These are phyloP conservation scores for Selenicereus undatus DNA, from an alignment of 148 eudicot genomes.

Conservation along the genomic window DNA sequence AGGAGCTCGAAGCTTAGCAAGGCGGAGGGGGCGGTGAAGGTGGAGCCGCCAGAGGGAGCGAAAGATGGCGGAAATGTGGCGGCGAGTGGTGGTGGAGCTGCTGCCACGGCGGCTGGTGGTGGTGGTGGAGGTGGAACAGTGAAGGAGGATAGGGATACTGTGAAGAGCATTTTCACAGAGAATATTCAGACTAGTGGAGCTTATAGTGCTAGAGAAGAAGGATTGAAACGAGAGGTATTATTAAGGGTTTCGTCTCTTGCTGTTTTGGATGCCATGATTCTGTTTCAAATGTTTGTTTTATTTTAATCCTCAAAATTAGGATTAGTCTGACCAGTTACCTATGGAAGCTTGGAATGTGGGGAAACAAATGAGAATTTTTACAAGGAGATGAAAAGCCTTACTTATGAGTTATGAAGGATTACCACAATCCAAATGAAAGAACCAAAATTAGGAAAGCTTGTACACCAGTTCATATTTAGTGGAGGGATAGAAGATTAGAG, in stretches of 20 bases:
- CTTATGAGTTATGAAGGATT: neutral
- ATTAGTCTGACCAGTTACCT: no score
- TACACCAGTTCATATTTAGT: no score
- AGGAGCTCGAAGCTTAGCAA: constrained; percentile 59
- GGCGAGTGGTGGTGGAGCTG: constrained; percentile 14
- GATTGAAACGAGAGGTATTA: constrained; percentile 77
- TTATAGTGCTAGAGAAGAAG: constrained; percentile 93
- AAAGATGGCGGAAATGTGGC: constrained; percentile 47
- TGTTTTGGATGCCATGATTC: no score
- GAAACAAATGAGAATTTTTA: neutral
- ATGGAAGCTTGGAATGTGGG: neutral
- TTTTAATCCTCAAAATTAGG: no score
- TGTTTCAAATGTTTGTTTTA: neutral
- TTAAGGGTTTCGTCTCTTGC: neutral
- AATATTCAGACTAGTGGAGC: constrained; percentile 93
- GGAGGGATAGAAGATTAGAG: no score
- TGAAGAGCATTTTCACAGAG: constrained; percentile 73
- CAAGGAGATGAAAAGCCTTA: neutral
- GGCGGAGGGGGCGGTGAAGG: constrained; percentile 44
- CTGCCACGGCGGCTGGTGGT: constrained; percentile 1
- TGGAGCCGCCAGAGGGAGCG: constrained; percentile 50
- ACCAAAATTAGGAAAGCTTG: no score
- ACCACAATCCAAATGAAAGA: neutral
- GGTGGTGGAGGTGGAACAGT: constrained; percentile 14
- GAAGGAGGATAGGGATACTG: constrained; percentile 74